Evolutionary conservation across 768 basidiomycete species (phyloP).

Genomic region (Auriscalpium vulgare): DNA sequence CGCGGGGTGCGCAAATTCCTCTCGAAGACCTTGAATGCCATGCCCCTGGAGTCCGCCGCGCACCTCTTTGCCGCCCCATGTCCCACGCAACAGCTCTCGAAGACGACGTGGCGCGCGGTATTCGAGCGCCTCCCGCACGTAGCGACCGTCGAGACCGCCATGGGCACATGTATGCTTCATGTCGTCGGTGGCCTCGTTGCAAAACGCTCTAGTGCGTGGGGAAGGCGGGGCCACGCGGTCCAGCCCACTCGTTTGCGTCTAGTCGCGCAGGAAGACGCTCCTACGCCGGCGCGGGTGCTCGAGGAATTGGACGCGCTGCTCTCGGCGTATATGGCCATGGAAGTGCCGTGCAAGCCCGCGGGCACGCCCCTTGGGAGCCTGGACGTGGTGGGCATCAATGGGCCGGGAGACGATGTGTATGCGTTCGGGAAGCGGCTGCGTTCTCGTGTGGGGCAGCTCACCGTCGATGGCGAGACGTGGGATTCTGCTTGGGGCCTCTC

Average conservation of each 20-base stretch:
- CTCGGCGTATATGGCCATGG: neutral
- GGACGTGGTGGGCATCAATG: neutral
- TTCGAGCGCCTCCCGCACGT: neutral
- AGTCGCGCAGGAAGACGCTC: neutral
- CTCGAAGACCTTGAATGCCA: neutral
- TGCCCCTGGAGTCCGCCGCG: neutral
- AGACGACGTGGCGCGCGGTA: neutral
- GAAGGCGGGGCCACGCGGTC: neutral
- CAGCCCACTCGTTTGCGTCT: neutral
- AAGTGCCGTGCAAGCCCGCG: neutral
- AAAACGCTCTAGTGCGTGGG: neutral
- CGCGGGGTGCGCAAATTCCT: neutral
- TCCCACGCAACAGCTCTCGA: neutral
- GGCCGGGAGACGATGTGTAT: neutral
- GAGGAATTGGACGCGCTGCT: neutral
- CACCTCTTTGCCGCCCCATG: neutral
- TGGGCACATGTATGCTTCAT: neutral
- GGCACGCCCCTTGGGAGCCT: neutral
- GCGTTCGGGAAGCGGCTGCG: neutral
- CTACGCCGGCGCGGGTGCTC: neutral
- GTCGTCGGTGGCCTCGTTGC: neutral
- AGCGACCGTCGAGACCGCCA: neutral
- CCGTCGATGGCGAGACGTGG: no score
- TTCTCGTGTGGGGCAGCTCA: no score
- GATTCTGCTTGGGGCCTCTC: no score